These are phyloP conservation scores for Aspergillus versicolor DNA, from an alignment of 2,329 filamentous ascomycete species.

Conservation along the genomic window DNA sequence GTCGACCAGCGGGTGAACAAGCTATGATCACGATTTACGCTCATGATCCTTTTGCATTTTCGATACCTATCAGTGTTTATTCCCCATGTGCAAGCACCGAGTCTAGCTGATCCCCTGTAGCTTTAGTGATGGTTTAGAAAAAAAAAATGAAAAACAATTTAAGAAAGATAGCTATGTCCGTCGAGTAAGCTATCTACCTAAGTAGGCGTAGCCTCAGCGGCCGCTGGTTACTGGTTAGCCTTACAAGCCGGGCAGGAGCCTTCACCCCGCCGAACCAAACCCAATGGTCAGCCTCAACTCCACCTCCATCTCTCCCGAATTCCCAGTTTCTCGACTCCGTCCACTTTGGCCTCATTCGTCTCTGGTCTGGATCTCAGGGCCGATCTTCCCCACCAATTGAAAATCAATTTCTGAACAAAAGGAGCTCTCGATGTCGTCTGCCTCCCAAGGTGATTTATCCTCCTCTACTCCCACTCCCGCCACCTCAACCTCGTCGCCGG, in stretches of 20 bases:
- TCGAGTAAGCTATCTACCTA: not conserved
- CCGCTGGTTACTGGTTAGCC: no score
- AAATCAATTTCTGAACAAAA: not conserved
- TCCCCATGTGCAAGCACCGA: not conserved
- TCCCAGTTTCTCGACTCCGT: not conserved
- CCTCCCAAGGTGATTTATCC: slow-evolving; percentile 1
- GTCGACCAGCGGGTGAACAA: slow-evolving; percentile 56
- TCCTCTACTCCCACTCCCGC: slow-evolving; percentile 9
- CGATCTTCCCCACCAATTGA: slow-evolving; percentile 8
- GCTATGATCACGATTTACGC: slow-evolving; percentile 1
- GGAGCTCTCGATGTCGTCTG: slow-evolving; percentile 16
- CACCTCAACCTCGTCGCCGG: slow-evolving; percentile 17
- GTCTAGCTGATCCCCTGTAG: not conserved
- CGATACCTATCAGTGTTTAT: not conserved
- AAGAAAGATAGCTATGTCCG: not conserved
- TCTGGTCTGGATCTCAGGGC: not conserved
- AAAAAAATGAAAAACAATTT: not conserved
- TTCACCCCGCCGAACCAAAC: slow-evolving; percentile 10
- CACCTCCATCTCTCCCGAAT: not conserved
- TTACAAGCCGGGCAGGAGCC: no score
- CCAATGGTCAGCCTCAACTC: slow-evolving; percentile 8
- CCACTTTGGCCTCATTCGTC: not conserved
- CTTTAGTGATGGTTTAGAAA: no score
- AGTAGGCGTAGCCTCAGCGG: no score
- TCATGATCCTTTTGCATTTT: not conserved